phyloP scores from a whole-genome alignment of 140 eudicot species.

The Ambrosia hybrid region DNA sequence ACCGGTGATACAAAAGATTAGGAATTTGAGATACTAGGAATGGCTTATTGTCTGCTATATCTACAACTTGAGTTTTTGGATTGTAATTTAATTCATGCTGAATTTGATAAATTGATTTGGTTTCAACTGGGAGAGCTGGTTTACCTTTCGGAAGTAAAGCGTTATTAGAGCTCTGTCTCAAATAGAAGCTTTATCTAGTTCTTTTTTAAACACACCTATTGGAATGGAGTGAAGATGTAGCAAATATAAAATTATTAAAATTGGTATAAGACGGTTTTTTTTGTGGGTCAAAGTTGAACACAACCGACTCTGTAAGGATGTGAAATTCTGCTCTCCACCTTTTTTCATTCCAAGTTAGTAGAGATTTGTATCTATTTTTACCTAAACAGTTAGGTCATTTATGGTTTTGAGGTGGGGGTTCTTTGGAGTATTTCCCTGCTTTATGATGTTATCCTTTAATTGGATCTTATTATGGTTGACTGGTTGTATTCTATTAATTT shows the following conservation, averaged over 20 bases:
- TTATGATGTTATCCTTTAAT: too few relatives aligned
- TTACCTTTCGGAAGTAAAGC: neutral
- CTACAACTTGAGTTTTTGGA: neutral
- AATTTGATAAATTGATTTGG: neutral
- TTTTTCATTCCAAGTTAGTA: neutral
- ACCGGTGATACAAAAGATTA: too few relatives aligned
- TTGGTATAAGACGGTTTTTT: too few relatives aligned
- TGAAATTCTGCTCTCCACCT: neutral
- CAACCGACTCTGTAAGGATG: neutral
- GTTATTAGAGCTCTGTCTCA: slow-evolving; percentile 1
- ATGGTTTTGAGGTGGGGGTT: too few relatives aligned
- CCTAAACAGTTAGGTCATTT: neutral
- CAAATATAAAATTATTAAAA: too few relatives aligned
- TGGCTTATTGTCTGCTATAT: neutral
- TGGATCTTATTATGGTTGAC: too few relatives aligned
- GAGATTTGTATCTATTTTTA: neutral
- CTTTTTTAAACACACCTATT: neutral
- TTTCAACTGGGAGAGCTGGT: neutral
- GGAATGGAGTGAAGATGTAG: neutral
- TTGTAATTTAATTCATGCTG: neutral
- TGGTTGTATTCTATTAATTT: neutral
- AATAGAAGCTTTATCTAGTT: neutral
- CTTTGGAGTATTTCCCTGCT: too few relatives aligned
- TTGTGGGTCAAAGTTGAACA: neutral
- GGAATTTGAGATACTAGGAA: neutral